Conservation (phyloP, 2,329 filamentous ascomycete genomes). For the Polychaeton citri region DNA sequence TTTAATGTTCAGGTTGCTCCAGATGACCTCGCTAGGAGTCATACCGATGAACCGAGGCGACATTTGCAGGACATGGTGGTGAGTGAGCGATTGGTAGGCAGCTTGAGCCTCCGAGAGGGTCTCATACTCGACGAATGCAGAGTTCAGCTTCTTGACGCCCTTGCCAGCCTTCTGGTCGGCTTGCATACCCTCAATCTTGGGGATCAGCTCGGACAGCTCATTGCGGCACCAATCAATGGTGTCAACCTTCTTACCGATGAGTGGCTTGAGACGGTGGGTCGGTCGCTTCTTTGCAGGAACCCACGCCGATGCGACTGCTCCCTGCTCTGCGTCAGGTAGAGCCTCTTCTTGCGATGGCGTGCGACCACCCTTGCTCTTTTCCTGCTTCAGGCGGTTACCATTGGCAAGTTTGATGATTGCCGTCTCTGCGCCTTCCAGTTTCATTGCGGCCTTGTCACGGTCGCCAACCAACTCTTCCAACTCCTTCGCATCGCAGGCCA, state of each 20-base stretch:
- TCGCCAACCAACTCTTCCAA: constrained; percentile 71
- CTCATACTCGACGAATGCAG: constrained; percentile 84
- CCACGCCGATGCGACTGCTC: constrained; percentile 61
- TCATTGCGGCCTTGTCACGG: constrained; percentile 65
- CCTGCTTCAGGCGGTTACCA: constrained; percentile 51
- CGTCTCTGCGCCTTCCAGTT: constrained; percentile 76
- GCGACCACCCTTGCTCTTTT: constrained; percentile 40
- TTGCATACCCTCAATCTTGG: constrained; percentile 57
- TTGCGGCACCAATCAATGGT: constrained; percentile 80
- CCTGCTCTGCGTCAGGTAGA: constrained; percentile 52
- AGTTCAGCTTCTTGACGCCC: constrained; percentile 48
- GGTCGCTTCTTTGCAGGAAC: constrained; percentile 61
- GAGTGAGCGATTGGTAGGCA: constrained; percentile 74
- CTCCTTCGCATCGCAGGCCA: constrained; percentile 62
- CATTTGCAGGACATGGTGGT: constrained; percentile 81
- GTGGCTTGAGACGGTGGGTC: constrained; percentile 56
- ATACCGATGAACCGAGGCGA: constrained; percentile 73
- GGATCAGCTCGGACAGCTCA: constrained; percentile 62
- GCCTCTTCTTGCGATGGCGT: constrained; percentile 31
- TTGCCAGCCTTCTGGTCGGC: constrained; percentile 51
- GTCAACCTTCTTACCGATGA: constrained; percentile 80
- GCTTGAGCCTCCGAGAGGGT: constrained; percentile 71
- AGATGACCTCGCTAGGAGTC: constrained; percentile 71
- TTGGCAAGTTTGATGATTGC: constrained; percentile 72
- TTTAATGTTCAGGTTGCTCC: constrained; percentile 68